Conservation (phyloP, 1,139 yeast species). For the Blastobotrys petasosporus region DNA sequence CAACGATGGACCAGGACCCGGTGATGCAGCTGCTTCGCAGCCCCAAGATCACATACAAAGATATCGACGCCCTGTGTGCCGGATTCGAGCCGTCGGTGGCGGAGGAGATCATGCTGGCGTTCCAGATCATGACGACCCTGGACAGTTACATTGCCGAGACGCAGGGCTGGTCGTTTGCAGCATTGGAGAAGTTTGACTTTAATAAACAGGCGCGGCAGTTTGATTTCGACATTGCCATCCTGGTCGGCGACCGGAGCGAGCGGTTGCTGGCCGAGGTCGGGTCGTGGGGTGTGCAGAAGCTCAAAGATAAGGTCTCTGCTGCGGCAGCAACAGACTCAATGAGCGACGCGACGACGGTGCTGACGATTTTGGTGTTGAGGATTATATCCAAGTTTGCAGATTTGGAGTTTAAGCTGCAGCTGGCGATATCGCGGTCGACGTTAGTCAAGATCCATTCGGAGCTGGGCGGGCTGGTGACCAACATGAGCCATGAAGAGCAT, state of each 20-base stretch:
- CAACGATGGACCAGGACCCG: slow-evolving; percentile 22
- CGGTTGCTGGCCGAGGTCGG: slow-evolving; percentile 27
- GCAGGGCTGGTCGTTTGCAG: slow-evolving; percentile 29
- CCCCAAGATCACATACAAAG: slow-evolving; percentile 22
- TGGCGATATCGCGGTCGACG: slow-evolving; percentile 34
- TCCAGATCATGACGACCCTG: slow-evolving; percentile 26
- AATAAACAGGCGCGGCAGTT: slow-evolving; percentile 28
- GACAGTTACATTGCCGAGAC: slow-evolving; percentile 27
- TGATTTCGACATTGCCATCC: slow-evolving; percentile 32
- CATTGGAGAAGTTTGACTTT: slow-evolving; percentile 28
- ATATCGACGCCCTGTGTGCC: slow-evolving; percentile 25
- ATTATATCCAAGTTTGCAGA: slow-evolving; percentile 27
- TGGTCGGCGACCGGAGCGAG: slow-evolving; percentile 28
- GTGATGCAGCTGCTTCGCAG: slow-evolving; percentile 25
- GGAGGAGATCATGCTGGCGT: slow-evolving; percentile 29
- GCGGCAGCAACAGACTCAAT: slow-evolving; percentile 13
- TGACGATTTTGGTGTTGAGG: slow-evolving; percentile 32
- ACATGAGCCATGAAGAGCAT: slow-evolving; percentile 1
- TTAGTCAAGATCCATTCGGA: slow-evolving; percentile 34
- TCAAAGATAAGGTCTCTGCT: slow-evolving; percentile 28
- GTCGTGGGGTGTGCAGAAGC: slow-evolving; percentile 30
- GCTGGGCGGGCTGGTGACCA: slow-evolving; percentile 24
- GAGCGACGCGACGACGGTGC: slow-evolving; percentile 32
- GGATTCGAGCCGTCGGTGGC: slow-evolving; percentile 24
- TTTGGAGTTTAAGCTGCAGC: slow-evolving; percentile 30